phyloP scores from a whole-genome alignment of 2,329 filamentous ascomycete species.

The Aspergillus tubingensis region DNA sequence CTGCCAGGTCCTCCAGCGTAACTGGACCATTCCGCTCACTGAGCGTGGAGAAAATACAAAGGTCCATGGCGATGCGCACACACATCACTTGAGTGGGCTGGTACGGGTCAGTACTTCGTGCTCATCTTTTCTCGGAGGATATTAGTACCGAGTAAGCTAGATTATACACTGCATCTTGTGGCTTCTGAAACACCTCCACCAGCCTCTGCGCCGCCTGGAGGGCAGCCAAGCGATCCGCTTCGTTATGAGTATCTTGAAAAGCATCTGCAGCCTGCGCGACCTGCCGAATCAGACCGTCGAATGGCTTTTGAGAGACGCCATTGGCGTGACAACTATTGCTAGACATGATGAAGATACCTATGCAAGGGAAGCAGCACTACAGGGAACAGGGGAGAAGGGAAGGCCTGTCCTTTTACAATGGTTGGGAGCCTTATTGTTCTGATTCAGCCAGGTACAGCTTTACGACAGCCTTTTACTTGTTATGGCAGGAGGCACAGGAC shows the following conservation, averaged over 20 bases:
- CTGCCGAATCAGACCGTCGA: slow-evolving; percentile 6
- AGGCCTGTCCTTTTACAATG: neutral
- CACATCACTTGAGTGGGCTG: slow-evolving; percentile 19
- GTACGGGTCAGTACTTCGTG: neutral
- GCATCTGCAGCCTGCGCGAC: neutral
- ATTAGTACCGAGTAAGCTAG: slow-evolving; percentile 14
- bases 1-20: slow-evolving; percentile 16
- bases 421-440: neutral
- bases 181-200: slow-evolving; percentile 8
- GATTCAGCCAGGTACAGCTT: neutral
- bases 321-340: neutral
- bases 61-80: slow-evolving; percentile 20
- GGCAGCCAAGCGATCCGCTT: slow-evolving; percentile 11
- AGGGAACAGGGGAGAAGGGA: neutral
- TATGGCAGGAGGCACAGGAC: neutral
- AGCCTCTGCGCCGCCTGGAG: slow-evolving; percentile 13
- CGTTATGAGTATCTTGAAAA: neutral
- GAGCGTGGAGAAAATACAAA: slow-evolving; percentile 19
- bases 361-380: neutral
- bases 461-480: neutral
- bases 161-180: slow-evolving; percentile 14
- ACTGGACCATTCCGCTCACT: slow-evolving; percentile 3
- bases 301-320: neutral
- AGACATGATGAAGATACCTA: neutral
- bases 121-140: neutral